Conservation (phyloP, 140 eudicot species). For the Senecio squalidus region DNA sequence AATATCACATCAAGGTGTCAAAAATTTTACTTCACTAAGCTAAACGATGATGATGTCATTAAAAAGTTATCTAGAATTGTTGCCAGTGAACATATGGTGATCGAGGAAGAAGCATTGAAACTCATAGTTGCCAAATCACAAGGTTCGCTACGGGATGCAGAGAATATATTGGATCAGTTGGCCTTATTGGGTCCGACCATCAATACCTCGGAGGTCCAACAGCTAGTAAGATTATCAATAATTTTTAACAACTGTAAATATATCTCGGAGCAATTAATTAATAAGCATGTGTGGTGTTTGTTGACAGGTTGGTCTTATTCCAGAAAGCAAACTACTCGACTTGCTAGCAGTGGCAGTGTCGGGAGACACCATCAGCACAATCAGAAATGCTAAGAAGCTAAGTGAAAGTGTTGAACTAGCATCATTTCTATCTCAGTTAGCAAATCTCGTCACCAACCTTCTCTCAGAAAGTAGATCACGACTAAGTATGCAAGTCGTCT, state of each 20-base stretch:
- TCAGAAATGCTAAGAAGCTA: slow-evolving; percentile 27
- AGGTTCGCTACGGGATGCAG: slow-evolving; percentile 42
- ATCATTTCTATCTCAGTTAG: slow-evolving; percentile 26
- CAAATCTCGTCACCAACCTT: slow-evolving; percentile 22
- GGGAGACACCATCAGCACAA: slow-evolving; percentile 30
- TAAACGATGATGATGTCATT: slow-evolving; percentile 20
- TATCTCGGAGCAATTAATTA: neutral
- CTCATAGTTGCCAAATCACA: slow-evolving; percentile 30
- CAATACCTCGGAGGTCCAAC: slow-evolving; percentile 29
- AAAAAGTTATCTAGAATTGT: slow-evolving; percentile 18
- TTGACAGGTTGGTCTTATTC: slow-evolving; percentile 28
- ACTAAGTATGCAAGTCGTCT: no score
- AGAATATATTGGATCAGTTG: slow-evolving; percentile 37
- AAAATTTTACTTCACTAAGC: slow-evolving; percentile 24
- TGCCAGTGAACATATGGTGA: slow-evolving; percentile 13
- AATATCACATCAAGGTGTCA: slow-evolving; percentile 31
- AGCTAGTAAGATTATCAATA: slow-evolving; percentile 22
- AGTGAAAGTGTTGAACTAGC: slow-evolving; percentile 26
- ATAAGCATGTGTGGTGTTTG: neutral
- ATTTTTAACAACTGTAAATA: neutral
- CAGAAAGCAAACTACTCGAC: slow-evolving; percentile 26
- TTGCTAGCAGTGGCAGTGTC: slow-evolving; percentile 28
- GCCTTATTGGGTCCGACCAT: slow-evolving; percentile 30
- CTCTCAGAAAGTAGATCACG: slow-evolving; percentile 16
- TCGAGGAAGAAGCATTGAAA: slow-evolving; percentile 32